These are phyloP conservation scores for Phytophthora idaei DNA, from an alignment of 352 stramenopile species.

Conservation along the genomic window DNA sequence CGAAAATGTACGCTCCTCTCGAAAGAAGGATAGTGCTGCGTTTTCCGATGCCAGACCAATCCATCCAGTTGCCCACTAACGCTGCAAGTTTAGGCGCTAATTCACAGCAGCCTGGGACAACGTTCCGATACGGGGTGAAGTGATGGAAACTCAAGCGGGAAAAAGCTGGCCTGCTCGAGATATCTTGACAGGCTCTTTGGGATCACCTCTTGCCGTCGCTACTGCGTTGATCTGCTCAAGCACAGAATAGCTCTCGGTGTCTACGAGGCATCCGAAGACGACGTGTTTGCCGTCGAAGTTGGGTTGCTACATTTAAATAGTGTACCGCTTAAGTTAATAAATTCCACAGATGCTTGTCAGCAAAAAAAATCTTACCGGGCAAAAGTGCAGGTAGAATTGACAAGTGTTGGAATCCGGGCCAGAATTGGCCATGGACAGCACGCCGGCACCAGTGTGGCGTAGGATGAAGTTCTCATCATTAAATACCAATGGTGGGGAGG, in stretches of 20 bases:
- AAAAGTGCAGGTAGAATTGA: conserved; percentile 95
- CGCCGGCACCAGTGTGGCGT: conserved; percentile 81
- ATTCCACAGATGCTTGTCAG: too few relatives aligned
- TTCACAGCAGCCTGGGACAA: conserved; percentile 1
- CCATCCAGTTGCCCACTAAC: neutral
- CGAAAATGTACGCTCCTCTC: conserved; percentile 12
- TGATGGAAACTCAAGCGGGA: conserved; percentile 19
- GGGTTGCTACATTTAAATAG: conserved; percentile 25
- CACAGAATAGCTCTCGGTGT: conserved; percentile 48
- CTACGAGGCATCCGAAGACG: conserved; percentile 74
- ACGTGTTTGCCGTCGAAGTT: conserved; percentile 83
- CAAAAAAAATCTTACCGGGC: conserved; percentile 27
- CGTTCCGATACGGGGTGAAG: conserved; percentile 12
- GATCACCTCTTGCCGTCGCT: conserved; percentile 54
- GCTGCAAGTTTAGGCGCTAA: conserved; percentile 1
- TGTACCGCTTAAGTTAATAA: neutral
- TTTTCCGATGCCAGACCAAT: neutral
- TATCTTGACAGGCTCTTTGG: conserved; percentile 57
- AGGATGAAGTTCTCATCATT: conserved; percentile 96
- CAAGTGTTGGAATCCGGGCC: conserved; percentile 95
- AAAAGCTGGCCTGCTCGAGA: conserved; percentile 52
- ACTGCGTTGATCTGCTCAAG: conserved; percentile 57
- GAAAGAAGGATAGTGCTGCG: conserved; percentile 1
- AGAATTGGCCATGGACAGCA: conserved; percentile 95
- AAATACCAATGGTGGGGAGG: conserved; percentile 58